Evolutionary conservation across 257 asterid genomes (phyloP), one percentile per base, ranked within the genome.

Genomic region (Solanum paucissectum): DNA sequence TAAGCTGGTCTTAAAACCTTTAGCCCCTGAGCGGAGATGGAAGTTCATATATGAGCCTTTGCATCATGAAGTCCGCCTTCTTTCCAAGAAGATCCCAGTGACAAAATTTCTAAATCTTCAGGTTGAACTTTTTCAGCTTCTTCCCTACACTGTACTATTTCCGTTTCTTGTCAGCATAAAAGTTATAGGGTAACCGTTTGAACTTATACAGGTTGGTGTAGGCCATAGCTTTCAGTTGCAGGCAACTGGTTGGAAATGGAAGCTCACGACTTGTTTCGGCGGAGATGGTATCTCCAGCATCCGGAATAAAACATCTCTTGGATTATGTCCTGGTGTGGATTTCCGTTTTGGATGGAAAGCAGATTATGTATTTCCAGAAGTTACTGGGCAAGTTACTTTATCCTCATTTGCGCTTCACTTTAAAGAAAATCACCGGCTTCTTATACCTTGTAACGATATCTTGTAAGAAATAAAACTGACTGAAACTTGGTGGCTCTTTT

Each of bases 161-260:
- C 60, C 27, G 2, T 29, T 20, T 9, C 68, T 79, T 44, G 27
- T 79, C 66, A 7, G 25, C 84, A 44, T 8, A 79, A 25, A 79
- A 3, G 14, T 14, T 8, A 79, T 44, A 79, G 85, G 38, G 9
- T 14, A 25, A 44, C 36, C 37, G 42, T 32, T 77, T 66, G 29
- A n/a, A 64, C 46, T 87, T 75, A 49, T 87, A 88, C 94, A 97
- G 99, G 97, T 97, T 83, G 99, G 99, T 87, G 90, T 97, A 74
- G 99, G 99, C 88, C 99, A 97, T 92, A 95, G 96, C 93, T 97
- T 97, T 92, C 93, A 92, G 92, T 87, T 92, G 90, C 96, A 91
- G 44, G 94, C 99, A 84, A 97, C 98, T n/a, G 98, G 98, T 86
- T 97, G 99, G 99, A 96, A 97, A 92, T 97, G 99, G 99, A 97